Evolutionary conservation across 164 flowering plant species (phyloP), one percentile per base, ranked within the genome.

Genomic region (Saururus chinensis): DNA sequence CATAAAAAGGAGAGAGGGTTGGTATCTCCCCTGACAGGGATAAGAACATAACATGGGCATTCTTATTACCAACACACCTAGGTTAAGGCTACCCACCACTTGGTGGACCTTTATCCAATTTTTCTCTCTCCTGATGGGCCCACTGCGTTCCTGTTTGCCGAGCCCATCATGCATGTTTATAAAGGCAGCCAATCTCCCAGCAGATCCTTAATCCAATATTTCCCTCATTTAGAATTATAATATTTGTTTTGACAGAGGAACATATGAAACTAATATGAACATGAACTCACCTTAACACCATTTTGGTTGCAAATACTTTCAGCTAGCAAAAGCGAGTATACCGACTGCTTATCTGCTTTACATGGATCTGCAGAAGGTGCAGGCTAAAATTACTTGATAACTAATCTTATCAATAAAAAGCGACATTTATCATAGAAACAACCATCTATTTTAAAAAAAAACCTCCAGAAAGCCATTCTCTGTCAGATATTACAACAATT

Each of bases 401-500:
- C 17, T 45, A 30, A 12, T 45, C 11, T 45, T 17, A 12, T 45
- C 49, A 45, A 17, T 12, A 45, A 17, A 12, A 12, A 12, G 17
- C 49, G 0, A 12, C 11, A 45, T 45, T 17, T 17, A 0, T 12
- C 14, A 45, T 17, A 45, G 49, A 45, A 45, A 8, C 17, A 45
- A 45, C 13, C 19, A n/a, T 11, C 20, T 24, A n/a, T 42, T 52
- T 19, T n/a, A 19, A 6, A 10, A 20, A 51, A 19, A 12, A 81
- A 93, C 99, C 99, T 84, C 86, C 92, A 71, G 79, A 80, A 71
- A 77, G 87, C 88, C 88, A 85, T 57, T 87, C 91, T 70, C 82
- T 82, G 59, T 88, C 91, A 51, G 96, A 80, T 65, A 93, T 77
- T 30, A 88, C 96, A 65, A 79, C 84, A 35, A 90, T 68, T 26